Base-by-base conservation (phyloP, 805 yeast genomes). In the Yueomyces sp. region DNA sequence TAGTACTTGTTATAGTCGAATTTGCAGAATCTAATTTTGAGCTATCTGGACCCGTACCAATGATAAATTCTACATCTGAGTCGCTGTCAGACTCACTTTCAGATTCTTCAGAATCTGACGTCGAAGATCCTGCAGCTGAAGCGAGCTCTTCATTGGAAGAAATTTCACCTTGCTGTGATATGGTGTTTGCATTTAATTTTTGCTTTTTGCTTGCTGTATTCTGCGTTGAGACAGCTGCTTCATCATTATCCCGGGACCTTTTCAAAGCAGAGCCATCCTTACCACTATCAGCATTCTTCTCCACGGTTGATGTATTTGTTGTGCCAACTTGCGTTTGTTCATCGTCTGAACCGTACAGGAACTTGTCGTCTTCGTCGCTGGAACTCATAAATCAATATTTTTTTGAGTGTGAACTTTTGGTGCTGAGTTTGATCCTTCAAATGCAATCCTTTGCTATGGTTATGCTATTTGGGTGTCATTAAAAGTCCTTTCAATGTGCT, bases 51-150 rank as follows among this genome's bases (percentile, higher is more conserved):
- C 67, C 68, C 28, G 61, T 59, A 38, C 80, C 81, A 41, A 88
- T 82, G 40, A 88, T 82, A 56, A 90, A 83, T 61, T 88, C 96
- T 34, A 88, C 75, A 54, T 84, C 92, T 44, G 79, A 81, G 47
- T 74, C 81, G 30, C 60, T 53, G 37, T 70, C 77, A 9, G 64
- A 55, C 26, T 73, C 80, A 3, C 51, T 46, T 12, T 40, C 46
- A 5, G 63, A 72, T 9, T 67, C 74, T 4, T 64, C 69, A 5
- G 64, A 72, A 3, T 66, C 73, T 12, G 66, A 72, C 3, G 64
- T 69, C 2, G 53, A 60, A 19, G 19, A 19, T 8, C 44, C 53
- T 26, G 45, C 54, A 26, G 19, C 19, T 19, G 19, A 19, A 19
- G 19, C 19, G 19, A 41, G 53, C 4, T 49, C 53, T 30, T 49